Evolutionary conservation across 2,329 filamentous ascomycete species (phyloP).

Genomic region (Epichloe festucae): DNA sequence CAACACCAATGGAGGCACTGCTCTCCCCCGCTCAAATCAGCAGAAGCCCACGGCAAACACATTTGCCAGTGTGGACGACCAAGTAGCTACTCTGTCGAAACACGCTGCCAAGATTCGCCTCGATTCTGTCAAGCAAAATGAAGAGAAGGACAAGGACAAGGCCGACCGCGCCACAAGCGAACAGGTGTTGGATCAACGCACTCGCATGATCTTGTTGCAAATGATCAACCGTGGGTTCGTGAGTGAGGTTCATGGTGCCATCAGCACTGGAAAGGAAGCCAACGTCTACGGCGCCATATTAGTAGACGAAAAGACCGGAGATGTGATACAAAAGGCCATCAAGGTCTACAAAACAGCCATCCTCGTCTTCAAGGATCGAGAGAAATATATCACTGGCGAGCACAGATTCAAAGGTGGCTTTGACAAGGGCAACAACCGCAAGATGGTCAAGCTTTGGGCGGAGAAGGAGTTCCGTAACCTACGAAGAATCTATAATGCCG

Average conservation of each 20-base stretch:
- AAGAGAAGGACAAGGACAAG: constrained; percentile 63
- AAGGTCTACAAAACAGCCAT: constrained; percentile 99
- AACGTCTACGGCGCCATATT: constrained; percentile 90
- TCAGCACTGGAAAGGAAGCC: constrained; percentile 95
- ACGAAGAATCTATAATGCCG: constrained; percentile 67
- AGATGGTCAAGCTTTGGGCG: constrained; percentile 98
- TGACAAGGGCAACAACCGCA: constrained; percentile 86
- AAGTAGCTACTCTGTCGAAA: constrained; percentile 70
- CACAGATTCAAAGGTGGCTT: constrained; percentile 83
- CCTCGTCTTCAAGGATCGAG: constrained; percentile 92
- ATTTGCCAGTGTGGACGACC: constrained; percentile 68
- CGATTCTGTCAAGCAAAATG: constrained; percentile 45
- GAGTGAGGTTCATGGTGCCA: constrained; percentile 83
- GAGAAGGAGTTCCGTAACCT: constrained; percentile 97
- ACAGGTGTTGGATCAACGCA: constrained; percentile 86
- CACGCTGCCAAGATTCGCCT: constrained; percentile 80
- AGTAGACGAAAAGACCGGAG: constrained; percentile 38
- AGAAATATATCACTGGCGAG: constrained; percentile 91
- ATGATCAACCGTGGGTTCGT: constrained; percentile 89
- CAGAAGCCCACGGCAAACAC: constrained; percentile 74
- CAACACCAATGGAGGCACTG: constrained; percentile 17
- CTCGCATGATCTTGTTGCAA: constrained; percentile 88
- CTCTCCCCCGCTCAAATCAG: constrained; percentile 58
- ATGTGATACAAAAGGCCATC: constrained; percentile 66
- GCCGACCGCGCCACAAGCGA: constrained; percentile 87